Evolutionary conservation across 805 yeast species (phyloP), one percentile per base, ranked within the genome.

Genomic region (Barnettozyma californica): DNA sequence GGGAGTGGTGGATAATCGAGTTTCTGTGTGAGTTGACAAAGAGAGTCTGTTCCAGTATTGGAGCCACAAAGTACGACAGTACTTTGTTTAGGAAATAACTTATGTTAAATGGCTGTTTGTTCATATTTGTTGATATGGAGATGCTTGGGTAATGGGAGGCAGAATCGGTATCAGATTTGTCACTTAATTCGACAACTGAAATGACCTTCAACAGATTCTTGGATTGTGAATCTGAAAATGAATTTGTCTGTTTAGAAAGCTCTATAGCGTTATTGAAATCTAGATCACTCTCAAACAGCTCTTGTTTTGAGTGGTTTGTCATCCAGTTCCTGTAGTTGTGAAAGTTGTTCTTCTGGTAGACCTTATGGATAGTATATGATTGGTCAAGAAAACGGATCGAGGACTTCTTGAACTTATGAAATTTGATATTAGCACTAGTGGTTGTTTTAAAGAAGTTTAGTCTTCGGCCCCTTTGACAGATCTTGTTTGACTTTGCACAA

Each of bases 401-500:
- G 11, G 26, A 14, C 21, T 44, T 38, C 10, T 36, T 43, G 23
- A 23, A 18, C 9, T 37, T 13, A 11, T 39, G 11, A 14, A 18
- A 25, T 13, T 9, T 18, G 31, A 20, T 13, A 6, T 27, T 19
- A 16, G 33, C 39, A 21, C 49, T 49, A 6, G 52, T 45, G 21
- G 48, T 38, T 9, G 50, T 47, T 41, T 53, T 77, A 34, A 73
- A 67, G 57, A 75, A 74, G 54, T 74, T 75, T 40, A 74, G 62
- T 46, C 77, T 66, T 11, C 68, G 60, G 1, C 80, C 80, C 48
- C 77, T 61, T 54, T 70, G 69, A 53, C 83, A 77, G 41, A 64
- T 66, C 36, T 78, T 65, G 27, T 72, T 69, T 9, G 80, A 71
- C 46, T 73, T 72, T 43, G 69, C 62, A 56, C 83, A 67, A 64